Base-by-base conservation (phyloP, 148 eudicot species). In the Simmondsia chinensis region DNA sequence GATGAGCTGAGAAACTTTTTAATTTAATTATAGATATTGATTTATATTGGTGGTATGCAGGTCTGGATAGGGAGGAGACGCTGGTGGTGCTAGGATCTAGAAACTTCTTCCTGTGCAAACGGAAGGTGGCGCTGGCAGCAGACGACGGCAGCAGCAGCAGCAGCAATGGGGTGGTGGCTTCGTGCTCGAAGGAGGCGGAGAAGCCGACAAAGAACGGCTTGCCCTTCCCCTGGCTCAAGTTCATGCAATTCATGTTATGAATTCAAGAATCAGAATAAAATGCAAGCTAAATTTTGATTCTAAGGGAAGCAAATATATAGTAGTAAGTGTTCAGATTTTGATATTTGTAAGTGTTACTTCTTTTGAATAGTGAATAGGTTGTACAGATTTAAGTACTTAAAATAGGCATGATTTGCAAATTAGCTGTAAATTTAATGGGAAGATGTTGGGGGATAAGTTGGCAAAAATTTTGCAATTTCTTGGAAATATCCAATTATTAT, bases 81-180 rank as follows among this genome's bases (percentile, higher is more conserved):
- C 53, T 88, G 37, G 52, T 57, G 13, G 36, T 64, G 0, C 54
- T 88, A 46, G 96, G 96, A 6, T 83, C 96, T 2, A 72, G 96
- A 36, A 88, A 83, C 65, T 88, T 88, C 68, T 88, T 83, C 61
- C 52, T 88, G 12, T 83, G 86, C 61, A 72, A 65, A 4, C 65
- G 49, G 47, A 60, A 23, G 31, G 37, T 27, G 15, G 52, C 42
- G 20, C 33, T 27, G 31, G 40, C 10, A 7, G 36, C 22, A 10
- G 35, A 43, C 16, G 35, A 34, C 36, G 59, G 42, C 6, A 11
- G 44, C 21, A 14, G 45, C 39, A 33, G 45, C 16, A 32, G 8
- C 44, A 37, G 59, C 19, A n/a, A n/a, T n/a, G n/a, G n/a, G n/a
- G 25, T 48, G 29, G 7, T 57, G 20, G 3, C 51, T 14, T 31